phyloP scores from a whole-genome alignment of 2,329 filamentous ascomycete species.

The Penicillium sp. region DNA sequence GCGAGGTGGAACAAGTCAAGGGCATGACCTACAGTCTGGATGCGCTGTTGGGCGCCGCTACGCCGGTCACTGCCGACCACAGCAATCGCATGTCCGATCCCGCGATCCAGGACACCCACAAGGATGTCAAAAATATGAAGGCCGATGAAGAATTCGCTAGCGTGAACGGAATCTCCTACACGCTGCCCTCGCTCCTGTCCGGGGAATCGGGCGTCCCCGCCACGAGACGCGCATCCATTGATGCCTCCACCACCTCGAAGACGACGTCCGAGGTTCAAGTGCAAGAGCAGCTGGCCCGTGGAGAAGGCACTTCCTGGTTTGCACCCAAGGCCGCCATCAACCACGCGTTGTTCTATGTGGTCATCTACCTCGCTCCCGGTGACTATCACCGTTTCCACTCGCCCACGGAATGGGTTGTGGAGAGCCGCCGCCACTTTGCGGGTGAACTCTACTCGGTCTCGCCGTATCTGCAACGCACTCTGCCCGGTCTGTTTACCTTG shows the following conservation, averaged over 20 bases:
- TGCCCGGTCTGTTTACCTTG: conserved; percentile 92
- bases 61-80: conserved; percentile 46
- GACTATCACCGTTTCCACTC: conserved; percentile 99
- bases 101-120: conserved; percentile 38
- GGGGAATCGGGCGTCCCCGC: conserved; percentile 57
- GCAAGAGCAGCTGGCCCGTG: conserved; percentile 76
- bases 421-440: conserved; percentile 93
- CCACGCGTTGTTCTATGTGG: conserved; percentile 82
- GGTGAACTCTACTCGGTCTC: conserved; percentile 95
- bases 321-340: conserved; percentile 64
- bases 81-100: conserved; percentile 41
- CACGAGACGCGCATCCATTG: conserved; percentile 60
- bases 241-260: conserved; percentile 72
- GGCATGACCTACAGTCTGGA: conserved; percentile 98
- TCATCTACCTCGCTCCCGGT: conserved; percentile 93
- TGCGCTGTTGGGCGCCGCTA: conserved; percentile 75
- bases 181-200: conserved; percentile 82
- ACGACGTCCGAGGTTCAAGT: conserved; percentile 80
- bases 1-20: conserved; percentile 97
- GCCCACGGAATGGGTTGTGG: conserved; percentile 91
- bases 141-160: conserved; percentile 90
- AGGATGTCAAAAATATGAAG: conserved; percentile 67
- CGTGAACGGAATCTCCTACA: conserved; percentile 95
- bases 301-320: conserved; percentile 68
- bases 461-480: conserved; percentile 87